Evolutionary conservation across 805 yeast genomes (phyloP), one percentile per base, ranked within the genome.

Genomic region (Wickerhamomyces bovis): DNA sequence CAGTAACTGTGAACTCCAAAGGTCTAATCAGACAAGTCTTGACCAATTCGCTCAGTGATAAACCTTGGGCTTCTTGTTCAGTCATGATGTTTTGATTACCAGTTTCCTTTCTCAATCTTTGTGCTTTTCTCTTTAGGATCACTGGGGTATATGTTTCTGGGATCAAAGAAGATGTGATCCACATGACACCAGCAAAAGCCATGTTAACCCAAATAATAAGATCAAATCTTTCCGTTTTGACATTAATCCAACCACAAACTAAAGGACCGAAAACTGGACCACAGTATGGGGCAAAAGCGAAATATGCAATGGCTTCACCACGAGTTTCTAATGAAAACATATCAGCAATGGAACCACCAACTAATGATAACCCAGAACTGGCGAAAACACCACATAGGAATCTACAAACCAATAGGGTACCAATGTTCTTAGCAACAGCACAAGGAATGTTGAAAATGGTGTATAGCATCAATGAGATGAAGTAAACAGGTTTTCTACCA

Each of bases 121-220:
- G 67, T 20, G 96, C 95, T 62, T 83, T 78, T 44, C 61, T 73
- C 58, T 80, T 82, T 50, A 86, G 69, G 45, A 89, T 81, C 9
- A 81, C 88, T 9, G 96, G 96, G 4, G 94, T 86, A 65, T 83
- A 86, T 18, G 97, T 89, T 68, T 89, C 97, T n/a, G 97, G 97
- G 26, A 89, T 77, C 16, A 73, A 56, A 13, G 80, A 63, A 39
- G 81, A 73, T 19, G 76, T 52, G 28, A 89, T 70, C 85, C 90
- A 84, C 81, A 84, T 81, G 4, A 78, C 76, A 52, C 96, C 97
- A 2, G 94, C 86, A 67, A 89, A 87, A 4, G 90, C 95, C 87
- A 89, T 78, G 63, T 89, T 89, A 46, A 88, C 90, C 97, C 97
- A 89, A 53, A 85, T 78, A 60, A 89, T 77, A 35, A 87, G 63